Evolutionary conservation across 2,329 filamentous ascomycete genomes (phyloP).

Genomic region (Didymella glomerata): DNA sequence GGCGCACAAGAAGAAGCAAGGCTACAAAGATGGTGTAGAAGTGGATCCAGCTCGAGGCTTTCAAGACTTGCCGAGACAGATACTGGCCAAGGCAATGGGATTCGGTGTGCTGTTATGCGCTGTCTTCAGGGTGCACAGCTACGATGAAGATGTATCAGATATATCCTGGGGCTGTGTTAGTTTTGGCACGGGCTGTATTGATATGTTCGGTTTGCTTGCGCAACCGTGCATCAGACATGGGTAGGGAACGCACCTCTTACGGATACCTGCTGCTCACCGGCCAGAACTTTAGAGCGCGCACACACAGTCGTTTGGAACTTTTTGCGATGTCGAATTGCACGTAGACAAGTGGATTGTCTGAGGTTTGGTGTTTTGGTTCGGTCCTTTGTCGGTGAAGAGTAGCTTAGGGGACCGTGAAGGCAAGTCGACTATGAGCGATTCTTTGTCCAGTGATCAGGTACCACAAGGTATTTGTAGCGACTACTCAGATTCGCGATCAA

Average conservation of each 20-base stretch:
- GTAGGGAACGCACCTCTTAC: conserved; percentile 47
- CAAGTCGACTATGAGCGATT: conserved; percentile 46
- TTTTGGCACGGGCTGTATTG: conserved; percentile 25
- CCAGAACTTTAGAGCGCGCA: conserved; percentile 28
- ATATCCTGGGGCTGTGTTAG: conserved; percentile 42
- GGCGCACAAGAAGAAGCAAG: conserved; percentile 14
- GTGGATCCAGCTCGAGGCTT: conserved; percentile 9
- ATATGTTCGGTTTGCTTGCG: conserved; percentile 45
- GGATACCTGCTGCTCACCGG: conserved; percentile 46
- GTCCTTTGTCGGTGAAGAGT: conserved; percentile 46
- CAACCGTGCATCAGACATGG: conserved; percentile 43
- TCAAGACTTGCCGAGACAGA: conserved; percentile 17
- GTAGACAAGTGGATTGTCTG: conserved; percentile 45
- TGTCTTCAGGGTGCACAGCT: conserved; percentile 15
- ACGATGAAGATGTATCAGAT: conserved; percentile 3
- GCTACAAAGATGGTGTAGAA: conserved; percentile 4
- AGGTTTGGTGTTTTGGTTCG: conserved; percentile 44
- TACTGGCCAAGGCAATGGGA: conserved; percentile 15
- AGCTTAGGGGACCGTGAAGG: conserved; percentile 42
- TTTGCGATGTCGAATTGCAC: conserved; percentile 31
- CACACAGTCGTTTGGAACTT: conserved; percentile 40
- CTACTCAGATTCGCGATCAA: conserved; percentile 42
- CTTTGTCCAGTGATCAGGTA: conserved; percentile 49
- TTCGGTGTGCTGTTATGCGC: conserved; percentile 1
- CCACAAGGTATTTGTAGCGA: conserved; percentile 52